Evolutionary conservation across 2,329 filamentous ascomycete species (phyloP).

Genomic region (Phialophora chinensis): DNA sequence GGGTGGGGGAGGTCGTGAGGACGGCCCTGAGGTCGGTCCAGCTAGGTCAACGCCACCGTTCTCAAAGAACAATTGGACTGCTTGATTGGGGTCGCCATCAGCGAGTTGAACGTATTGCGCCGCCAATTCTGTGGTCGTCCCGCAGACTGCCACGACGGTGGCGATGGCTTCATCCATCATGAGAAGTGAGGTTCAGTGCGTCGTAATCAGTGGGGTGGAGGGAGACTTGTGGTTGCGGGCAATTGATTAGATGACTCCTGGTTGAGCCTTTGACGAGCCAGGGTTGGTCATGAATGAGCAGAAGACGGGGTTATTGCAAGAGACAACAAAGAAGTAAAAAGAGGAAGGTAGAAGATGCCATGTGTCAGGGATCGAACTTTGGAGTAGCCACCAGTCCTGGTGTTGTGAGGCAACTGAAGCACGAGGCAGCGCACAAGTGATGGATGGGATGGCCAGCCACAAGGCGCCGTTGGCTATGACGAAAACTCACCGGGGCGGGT

Average conservation of each 20-base stretch:
- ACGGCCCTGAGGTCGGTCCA: conserved; percentile 53
- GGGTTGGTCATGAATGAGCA: conserved; percentile 18
- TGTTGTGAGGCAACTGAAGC: conserved; percentile 15
- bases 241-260: conserved; percentile 15
- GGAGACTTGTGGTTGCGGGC: conserved; percentile 5
- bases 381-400: neutral
- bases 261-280: conserved; percentile 6
- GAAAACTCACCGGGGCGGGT: conserved; percentile 21
- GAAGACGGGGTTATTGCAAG: conserved; percentile 5
- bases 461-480: conserved; percentile 24
- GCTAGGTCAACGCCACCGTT: conserved; percentile 70
- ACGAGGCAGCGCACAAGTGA: conserved; percentile 8
- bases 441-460: conserved; percentile 1
- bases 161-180: conserved; percentile 73
- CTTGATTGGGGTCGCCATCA: conserved; percentile 82
- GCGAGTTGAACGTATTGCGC: conserved; percentile 83
- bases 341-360: conserved; percentile 17
- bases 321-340: neutral
- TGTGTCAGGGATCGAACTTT: conserved; percentile 16
- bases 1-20: conserved; percentile 46
- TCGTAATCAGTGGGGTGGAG: neutral
- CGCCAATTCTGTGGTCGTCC: conserved; percentile 73
- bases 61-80: conserved; percentile 88
- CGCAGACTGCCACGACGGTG: conserved; percentile 82
- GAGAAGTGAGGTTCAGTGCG: conserved; percentile 21